These are phyloP conservation scores for Mycosphaerella sp. DNA, from an alignment of 2,329 filamentous ascomycete species.

Conservation along the genomic window DNA sequence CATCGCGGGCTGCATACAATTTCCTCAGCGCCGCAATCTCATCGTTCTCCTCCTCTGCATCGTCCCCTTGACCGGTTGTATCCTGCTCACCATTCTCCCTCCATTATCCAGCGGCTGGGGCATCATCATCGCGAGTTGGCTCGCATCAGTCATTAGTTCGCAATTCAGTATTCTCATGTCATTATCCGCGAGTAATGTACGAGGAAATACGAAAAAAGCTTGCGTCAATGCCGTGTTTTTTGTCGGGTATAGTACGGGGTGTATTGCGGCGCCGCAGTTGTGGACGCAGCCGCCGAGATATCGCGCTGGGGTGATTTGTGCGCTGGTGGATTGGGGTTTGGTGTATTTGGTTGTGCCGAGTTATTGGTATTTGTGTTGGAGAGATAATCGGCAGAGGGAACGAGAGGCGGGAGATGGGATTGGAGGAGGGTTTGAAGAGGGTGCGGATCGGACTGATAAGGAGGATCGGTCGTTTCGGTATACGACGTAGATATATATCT, in stretches of 20 bases:
- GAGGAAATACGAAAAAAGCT: slow-evolving; percentile 48
- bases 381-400: slow-evolving; percentile 31
- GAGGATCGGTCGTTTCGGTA: slow-evolving; percentile 35
- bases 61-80: slow-evolving; percentile 41
- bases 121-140: slow-evolving; percentile 45
- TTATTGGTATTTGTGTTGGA: slow-evolving; percentile 35
- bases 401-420: slow-evolving; percentile 18
- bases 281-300: slow-evolving; percentile 44
- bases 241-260: slow-evolving; percentile 45
- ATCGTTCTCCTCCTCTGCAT: slow-evolving; percentile 39
- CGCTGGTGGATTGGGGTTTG: slow-evolving; percentile 41
- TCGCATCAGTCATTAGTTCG: slow-evolving; percentile 42
- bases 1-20: slow-evolving; percentile 33
- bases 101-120: slow-evolving; percentile 41
- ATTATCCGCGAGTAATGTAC: slow-evolving; percentile 45
- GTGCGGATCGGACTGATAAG: slow-evolving; percentile 34
- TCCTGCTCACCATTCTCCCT: slow-evolving; percentile 40
- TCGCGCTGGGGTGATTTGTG: slow-evolving; percentile 43
- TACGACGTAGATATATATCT: slow-evolving; percentile 15
- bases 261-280: slow-evolving; percentile 45
- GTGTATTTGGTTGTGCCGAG: slow-evolving; percentile 31
- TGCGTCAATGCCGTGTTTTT: slow-evolving; percentile 46
- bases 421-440: slow-evolving; percentile 10
- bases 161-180: slow-evolving; percentile 40
- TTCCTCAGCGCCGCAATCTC: slow-evolving; percentile 38